Base-by-base conservation (phyloP, 768 basidiomycete species). In the Hysterangium stoloniferum region DNA sequence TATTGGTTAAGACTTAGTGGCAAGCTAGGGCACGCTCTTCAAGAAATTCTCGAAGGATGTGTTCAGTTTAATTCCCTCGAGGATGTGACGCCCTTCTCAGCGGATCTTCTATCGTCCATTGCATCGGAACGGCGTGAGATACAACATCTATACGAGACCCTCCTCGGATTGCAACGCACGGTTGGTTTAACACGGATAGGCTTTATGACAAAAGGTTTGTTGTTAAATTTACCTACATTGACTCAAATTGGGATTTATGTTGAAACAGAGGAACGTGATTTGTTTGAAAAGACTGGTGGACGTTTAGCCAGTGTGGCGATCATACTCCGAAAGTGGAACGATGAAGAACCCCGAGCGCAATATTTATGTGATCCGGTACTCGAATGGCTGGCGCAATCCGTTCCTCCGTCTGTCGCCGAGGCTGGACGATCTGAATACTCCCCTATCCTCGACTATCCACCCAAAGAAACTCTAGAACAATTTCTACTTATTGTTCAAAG, bases 401-500 rank as follows among this genome's bases (percentile, higher is more conserved):
- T 43, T 4, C 49, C 49, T n/a, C n/a, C n/a, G n/a, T n/a, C n/a
- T n/a, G 25, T 11, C 7, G 13, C 15, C 11, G 19, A 43, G 5
- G 11, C 13, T 4, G 17, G 13, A 2, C 4, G 27, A 4, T 12
- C 27, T 6, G 38, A 42, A 27, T 32, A 48, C 8, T 22, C 27
- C 12, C 38, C 31, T 15, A 31, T 12, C 13, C 32, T 55, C 17
- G 32, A 35, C 27, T 47, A 64, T 55, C 20, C 57, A 59, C 43
- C 59, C 67, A 1, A 72, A 78, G 28, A 56, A 3, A 59, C 86
- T 48, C 76, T 93, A 57, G 77, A 84, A 56, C 61, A 71, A 1
- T 67, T 91, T 41, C 74, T 95, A 19, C 63, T 87, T 27, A 72
- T 71, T 28, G 73, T 84, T 19, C 91, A 94, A 58, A 66, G 72